Base-by-base conservation (phyloP, 345 rosid species). In the Hibiscus tridactylites region DNA sequence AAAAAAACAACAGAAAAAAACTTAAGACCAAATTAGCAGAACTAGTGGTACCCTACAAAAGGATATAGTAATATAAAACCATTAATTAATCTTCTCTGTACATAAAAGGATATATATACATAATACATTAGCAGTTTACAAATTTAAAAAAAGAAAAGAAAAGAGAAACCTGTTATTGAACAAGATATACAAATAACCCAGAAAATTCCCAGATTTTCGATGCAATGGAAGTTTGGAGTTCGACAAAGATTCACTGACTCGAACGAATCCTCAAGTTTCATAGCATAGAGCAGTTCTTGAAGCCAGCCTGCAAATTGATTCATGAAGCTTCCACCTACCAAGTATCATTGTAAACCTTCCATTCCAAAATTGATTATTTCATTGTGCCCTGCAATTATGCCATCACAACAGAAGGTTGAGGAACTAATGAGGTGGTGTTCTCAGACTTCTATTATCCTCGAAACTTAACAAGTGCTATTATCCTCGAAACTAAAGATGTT, bases 321-420 rank as follows among this genome's bases (percentile, higher is more conserved):
- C 57, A 52, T 42, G n/a, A 5, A 24, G 17, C 76, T 53, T 71
- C 71, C 42, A 17, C 61, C 57, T 66, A 26, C 31, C 9, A 66
- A 19, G 21, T 35, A 39, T 71, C 61, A 77, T 29, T 71, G 73
- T 47, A 28, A 64, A 54, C 72, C 58, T 12, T 76, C 76, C 71
- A 80, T 80, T 16, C 70, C 74, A 80, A 74, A 81, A 59, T 79
- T 76, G 73, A 82, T 78, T 62, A 82, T 19, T 76, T 83, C 84
- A 68, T 73, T 70, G 69, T 83, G 84, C 11, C 87, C 86, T 84
- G 85, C 83, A 78, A 62, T 21, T 68, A 81, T 70, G 28, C 42
- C 71, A 52, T 13, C 46, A 62, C 35, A 65, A 21, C 0, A 65
- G 31, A 65, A 65, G 17, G 19, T 19, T 19, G 9, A 65, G 29